Evolutionary conservation across 2,329 filamentous ascomycete genomes (phyloP), one percentile per base, ranked within the genome.

Genomic region (Aureobasidium sp.): DNA sequence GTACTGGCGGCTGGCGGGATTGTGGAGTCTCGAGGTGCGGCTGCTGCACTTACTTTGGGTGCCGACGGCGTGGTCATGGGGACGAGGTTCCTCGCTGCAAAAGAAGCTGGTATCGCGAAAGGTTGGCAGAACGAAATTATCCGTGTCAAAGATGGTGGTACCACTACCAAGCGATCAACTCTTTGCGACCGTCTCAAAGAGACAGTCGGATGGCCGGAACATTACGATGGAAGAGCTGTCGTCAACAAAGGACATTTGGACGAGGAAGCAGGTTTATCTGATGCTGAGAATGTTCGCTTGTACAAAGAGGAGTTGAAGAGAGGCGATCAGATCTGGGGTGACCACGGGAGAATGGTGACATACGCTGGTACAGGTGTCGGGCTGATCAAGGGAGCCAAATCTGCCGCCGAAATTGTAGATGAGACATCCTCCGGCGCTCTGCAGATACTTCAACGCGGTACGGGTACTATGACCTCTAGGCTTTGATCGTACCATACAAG

Each of bases 331-430:
- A 80, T n/a, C n/a, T 41, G 80, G 76, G 63, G 55, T 4, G 61
- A 66, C 0, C 69, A 78, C 26, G 82, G 79, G 3, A 77, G 84
- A 66, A 75, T 85, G 74, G 84, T 82, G 7, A 82, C 82, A 15
- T 87, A 85, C 75, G 84, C 82, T 7, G 85, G 84, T 2, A 82
- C 80, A 29, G 84, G 78, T 0, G 80, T 87, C 20, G 85, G 85
- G 0, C 71, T 87, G 64, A 76, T 87, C 2, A 80, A 71, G 46
- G 71, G 77, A 55, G 74, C 82, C 2, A 75, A 76, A 65, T 67
- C 74, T 13, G 84, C 82, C 2, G 75, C 70, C 13, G 77, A 82
- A 9, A 84, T 87, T 67, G 77, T 84, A 9, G 70, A 71, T 39
- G 77, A 80, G 60, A 53, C 50, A n/a, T 41, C 50, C 41, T 9